Evolutionary conservation across 176 grass and related monocot species (phyloP).

Genomic region (Ampelocalamus luodianensis): DNA sequence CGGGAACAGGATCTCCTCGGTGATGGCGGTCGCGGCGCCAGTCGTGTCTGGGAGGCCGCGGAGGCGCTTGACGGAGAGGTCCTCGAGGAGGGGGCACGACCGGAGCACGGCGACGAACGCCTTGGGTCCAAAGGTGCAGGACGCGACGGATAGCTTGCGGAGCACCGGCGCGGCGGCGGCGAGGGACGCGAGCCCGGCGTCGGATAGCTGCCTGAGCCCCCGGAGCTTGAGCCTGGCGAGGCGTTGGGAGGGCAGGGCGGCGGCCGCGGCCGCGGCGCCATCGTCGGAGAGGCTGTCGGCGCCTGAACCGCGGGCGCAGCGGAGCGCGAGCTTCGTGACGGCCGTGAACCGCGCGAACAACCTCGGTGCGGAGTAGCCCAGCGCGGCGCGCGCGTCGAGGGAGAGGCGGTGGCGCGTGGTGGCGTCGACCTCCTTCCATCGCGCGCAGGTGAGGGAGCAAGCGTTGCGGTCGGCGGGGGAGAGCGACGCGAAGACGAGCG

Average conservation of each 20-base stretch:
- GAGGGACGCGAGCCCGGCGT: conserved; percentile 65
- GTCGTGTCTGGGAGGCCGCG: conserved; percentile 74
- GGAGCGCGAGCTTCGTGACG: conserved; percentile 75
- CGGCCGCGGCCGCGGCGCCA: conserved; percentile 52
- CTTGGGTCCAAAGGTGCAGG: conserved; percentile 85
- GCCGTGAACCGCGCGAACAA: conserved; percentile 66
- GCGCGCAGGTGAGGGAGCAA: conserved; percentile 70
- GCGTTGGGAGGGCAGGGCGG: conserved; percentile 42
- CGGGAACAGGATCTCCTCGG: conserved; percentile 46
- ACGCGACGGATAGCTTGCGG: conserved; percentile 81
- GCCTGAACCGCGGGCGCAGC: conserved; percentile 53
- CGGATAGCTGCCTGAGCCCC: conserved; percentile 71
- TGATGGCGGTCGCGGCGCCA: conserved; percentile 43
- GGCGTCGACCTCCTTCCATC: conserved; percentile 76
- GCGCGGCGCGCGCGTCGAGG: conserved; percentile 55
- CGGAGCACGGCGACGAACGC: conserved; percentile 71
- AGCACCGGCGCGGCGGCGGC: conserved; percentile 50
- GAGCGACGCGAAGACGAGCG: conserved; percentile 73
- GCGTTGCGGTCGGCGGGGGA: conserved; percentile 62
- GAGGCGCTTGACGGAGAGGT: conserved; percentile 89
- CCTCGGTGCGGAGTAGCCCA: conserved; percentile 37
- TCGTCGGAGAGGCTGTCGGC: conserved; percentile 77
- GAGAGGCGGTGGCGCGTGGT: conserved; percentile 64
- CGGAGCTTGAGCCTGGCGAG: conserved; percentile 84
- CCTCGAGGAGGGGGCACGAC: conserved; percentile 66